Conservation (phyloP, 441 rosid genomes). For the Kokia cookei region DNA sequence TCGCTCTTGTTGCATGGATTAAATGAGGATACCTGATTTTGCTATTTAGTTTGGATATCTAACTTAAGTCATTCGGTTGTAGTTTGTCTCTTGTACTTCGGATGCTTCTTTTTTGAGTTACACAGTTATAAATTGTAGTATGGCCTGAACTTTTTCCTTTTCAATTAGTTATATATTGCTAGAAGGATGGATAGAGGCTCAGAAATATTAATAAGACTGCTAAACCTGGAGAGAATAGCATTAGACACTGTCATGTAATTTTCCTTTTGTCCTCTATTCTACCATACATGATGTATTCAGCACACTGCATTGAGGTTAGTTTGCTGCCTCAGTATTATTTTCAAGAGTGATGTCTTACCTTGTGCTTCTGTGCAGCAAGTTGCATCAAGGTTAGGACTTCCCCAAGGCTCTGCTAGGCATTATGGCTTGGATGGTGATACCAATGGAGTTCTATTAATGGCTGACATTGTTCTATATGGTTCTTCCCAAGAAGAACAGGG, state of each 20-base stretch:
- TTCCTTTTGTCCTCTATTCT: neutral
- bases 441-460: conserved; percentile 63
- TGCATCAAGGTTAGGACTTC: conserved; percentile 74
- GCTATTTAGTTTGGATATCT: conserved; percentile 6
- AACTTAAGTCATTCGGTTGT: neutral
- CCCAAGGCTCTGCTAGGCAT: conserved; percentile 59
- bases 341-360: conserved; percentile 7
- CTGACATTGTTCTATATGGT: conserved; percentile 87
- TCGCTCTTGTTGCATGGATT: neutral
- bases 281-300: neutral
- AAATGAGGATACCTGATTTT: neutral
- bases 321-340: neutral
- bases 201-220: neutral
- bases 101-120: neutral
- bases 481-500: conserved; percentile 96
- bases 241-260: neutral
- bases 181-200: neutral
- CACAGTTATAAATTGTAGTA: neutral
- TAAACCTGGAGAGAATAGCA: neutral
- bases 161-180: neutral
- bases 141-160: neutral
- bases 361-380: conserved; percentile 48
- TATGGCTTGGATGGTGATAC: conserved; percentile 77
- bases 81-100: neutral
- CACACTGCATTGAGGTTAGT: neutral